Evolutionary conservation across 108 stramenopile genomes (phyloP).

Genomic region (Nannochloropsis gaditana): DNA sequence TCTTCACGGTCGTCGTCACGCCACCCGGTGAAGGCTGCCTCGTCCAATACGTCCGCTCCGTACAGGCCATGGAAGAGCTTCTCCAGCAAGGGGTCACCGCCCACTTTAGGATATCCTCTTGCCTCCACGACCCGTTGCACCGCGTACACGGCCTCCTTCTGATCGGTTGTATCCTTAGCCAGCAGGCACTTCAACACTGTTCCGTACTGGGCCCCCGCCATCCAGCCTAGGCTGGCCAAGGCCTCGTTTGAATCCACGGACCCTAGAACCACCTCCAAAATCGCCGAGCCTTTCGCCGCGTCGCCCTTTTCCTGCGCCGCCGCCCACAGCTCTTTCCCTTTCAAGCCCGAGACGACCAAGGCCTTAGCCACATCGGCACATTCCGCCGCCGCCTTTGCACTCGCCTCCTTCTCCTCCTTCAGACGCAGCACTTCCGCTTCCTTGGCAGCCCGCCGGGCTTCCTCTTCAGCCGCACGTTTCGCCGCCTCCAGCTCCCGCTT

Average conservation of each 20-base stretch:
- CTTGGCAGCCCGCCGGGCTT: conserved; percentile 35
- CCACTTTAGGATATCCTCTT: conserved; percentile 37
- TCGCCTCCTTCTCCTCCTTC: not conserved
- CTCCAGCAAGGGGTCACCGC: conserved; percentile 29
- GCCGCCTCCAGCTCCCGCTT: conserved; percentile 29
- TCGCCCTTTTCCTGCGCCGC: conserved; percentile 26
- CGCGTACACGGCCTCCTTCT: conserved; percentile 37
- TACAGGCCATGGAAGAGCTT: conserved; percentile 39
- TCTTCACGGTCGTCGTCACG: conserved; percentile 21
- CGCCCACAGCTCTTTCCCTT: conserved; percentile 32
- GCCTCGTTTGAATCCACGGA: conserved; percentile 21
- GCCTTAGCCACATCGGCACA: not conserved
- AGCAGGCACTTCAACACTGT: conserved; percentile 30
- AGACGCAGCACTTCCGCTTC: conserved; percentile 26
- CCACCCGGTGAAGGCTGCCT: conserved; percentile 46
- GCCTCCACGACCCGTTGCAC: conserved; percentile 30
- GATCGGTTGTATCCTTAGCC: conserved; percentile 16
- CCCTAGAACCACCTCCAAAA: conserved; percentile 26
- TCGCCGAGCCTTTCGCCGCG: conserved; percentile 26
- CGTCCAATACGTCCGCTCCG: conserved; percentile 33
- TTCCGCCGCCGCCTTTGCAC: not conserved
- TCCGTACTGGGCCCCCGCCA: conserved; percentile 30
- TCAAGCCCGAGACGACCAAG: not conserved
- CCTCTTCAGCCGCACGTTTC: conserved; percentile 30
- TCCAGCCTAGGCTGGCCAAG: conserved; percentile 25